phyloP scores from a whole-genome alignment of 2,329 filamentous ascomycete genomes.

The Lojkania enalia region DNA sequence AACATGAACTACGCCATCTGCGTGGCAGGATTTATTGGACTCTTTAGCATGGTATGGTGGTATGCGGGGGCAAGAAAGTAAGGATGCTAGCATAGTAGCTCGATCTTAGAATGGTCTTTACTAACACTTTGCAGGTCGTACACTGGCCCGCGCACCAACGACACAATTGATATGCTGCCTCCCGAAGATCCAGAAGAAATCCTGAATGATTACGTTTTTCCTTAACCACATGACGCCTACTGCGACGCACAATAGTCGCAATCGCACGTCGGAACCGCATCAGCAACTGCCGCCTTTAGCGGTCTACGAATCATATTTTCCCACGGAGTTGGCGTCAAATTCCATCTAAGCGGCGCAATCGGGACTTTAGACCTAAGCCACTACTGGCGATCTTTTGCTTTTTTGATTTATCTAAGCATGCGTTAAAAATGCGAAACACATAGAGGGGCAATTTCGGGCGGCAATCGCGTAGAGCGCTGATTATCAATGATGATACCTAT shows the following conservation, averaged over 20 bases:
- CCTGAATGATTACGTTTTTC: slow-evolving; percentile 38
- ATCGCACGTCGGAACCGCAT: slow-evolving; percentile 3
- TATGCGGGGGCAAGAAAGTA: slow-evolving; percentile 46
- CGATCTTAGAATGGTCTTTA: neutral
- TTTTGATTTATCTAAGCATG: neutral
- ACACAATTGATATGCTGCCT: slow-evolving; percentile 51
- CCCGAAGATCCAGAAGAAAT: slow-evolving; percentile 47
- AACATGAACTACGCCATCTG: slow-evolving; percentile 56
- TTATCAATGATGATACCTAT: slow-evolving; percentile 5
- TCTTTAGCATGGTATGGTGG: slow-evolving; percentile 52
- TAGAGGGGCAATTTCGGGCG: slow-evolving; percentile 1
- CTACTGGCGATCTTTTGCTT: slow-evolving; percentile 6
- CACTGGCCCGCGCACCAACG: slow-evolving; percentile 61
- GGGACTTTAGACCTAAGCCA: slow-evolving; percentile 9
- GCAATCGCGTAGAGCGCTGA: slow-evolving; percentile 4
- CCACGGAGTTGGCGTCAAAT: slow-evolving; percentile 5
- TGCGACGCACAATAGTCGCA: neutral
- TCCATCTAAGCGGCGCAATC: slow-evolving; percentile 8
- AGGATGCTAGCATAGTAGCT: slow-evolving; percentile 12
- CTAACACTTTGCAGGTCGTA: slow-evolving; percentile 53
- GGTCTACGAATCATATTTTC: slow-evolving; percentile 9
- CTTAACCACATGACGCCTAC: slow-evolving; percentile 14
- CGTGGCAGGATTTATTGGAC: slow-evolving; percentile 54
- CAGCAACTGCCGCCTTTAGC: neutral
- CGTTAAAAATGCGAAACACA: neutral